phyloP scores from a whole-genome alignment of 805 yeast species.

The Wickerhamiella spandovensis region DNA sequence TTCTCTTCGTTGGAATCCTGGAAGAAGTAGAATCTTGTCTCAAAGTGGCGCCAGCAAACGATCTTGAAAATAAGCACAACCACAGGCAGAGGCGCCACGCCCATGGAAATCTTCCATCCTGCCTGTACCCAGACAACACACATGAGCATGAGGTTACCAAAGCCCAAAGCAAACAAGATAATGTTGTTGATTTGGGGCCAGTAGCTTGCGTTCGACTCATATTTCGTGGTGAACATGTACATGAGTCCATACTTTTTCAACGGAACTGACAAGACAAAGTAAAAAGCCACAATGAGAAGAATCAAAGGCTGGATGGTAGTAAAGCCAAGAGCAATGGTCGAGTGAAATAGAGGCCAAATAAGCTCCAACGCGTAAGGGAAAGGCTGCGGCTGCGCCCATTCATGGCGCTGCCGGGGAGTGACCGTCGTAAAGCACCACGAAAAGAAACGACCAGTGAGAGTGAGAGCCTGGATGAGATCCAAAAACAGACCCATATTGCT shows the following conservation, averaged over 20 bases:
- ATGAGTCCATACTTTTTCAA: conserved; percentile 25
- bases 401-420: conserved; percentile 25
- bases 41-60: conserved; percentile 7
- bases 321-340: conserved; percentile 26
- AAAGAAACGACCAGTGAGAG: conserved; percentile 17
- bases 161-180: conserved; percentile 22
- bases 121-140: conserved; percentile 28
- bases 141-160: conserved; percentile 27
- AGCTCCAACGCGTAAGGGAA: conserved; percentile 24
- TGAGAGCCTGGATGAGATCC: conserved; percentile 22
- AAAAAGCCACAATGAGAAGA: conserved; percentile 22
- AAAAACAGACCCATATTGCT: conserved; percentile 22
- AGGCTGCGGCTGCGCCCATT: conserved; percentile 24
- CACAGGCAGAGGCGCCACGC: conserved; percentile 21
- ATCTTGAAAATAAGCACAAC: conserved; percentile 22
- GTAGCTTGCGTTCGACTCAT: conserved; percentile 26
- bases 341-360: conserved; percentile 24
- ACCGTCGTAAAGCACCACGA: conserved; percentile 17
- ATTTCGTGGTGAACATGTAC: conserved; percentile 26
- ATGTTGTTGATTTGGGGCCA: conserved; percentile 27
- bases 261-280: conserved; percentile 22
- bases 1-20: conserved; percentile 3
- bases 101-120: conserved; percentile 23
- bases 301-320: conserved; percentile 28
- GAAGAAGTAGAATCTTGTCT: conserved; percentile 11